Base-by-base conservation (phyloP, 176 grass and related monocot genomes). In the Triticum turgidum region DNA sequence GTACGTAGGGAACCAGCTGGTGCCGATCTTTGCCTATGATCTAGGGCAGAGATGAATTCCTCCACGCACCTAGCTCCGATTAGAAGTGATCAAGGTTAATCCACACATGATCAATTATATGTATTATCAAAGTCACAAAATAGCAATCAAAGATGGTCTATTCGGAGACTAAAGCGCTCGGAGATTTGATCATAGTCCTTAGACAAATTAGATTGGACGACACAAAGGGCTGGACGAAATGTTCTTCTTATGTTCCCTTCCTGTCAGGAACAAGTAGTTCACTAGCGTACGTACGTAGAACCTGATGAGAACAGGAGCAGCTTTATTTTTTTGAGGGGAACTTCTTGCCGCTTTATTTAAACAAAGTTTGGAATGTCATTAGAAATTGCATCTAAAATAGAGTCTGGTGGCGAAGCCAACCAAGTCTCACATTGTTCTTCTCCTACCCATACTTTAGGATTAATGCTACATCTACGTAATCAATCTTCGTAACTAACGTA, bases 31-130 rank as follows among this genome's bases (percentile, higher is more conserved):
- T 71, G n/a, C 79, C 79, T 82, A 18, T 15, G 78, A 82, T 51
- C 52, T 65, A 78, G 72, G 88, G 65, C 72, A 82, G 29, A 61
- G 71, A 89, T 74, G 5, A 9, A 22, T 41, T 41, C 73, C 58
- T 39, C 20, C 7, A 21, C 65, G n/a, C 47, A 59, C n/a, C 54
- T 45, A 58, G 34, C 15, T 74, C 51, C 38, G 69, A 76, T 65
- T 70, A 20, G 78, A 87, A 62, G 17, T 75, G 8, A 47, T 49
- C 71, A 47, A 49, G 11, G 71, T 74, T 22, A 74, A 47, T 49
- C 12, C 44, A 45, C 44, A 45, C 11, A 45, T 45, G 44, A 45
- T 12, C 44, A 45, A 44, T 44, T 11, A 12, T 12, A 45, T 45
- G 44, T 45, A 12, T 24, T 3, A 37, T 69, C 17, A 1, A 21